These are phyloP conservation scores for Hypsizygus marmoreus DNA, from an alignment of 768 basidiomycete genomes.

Conservation along the genomic window DNA sequence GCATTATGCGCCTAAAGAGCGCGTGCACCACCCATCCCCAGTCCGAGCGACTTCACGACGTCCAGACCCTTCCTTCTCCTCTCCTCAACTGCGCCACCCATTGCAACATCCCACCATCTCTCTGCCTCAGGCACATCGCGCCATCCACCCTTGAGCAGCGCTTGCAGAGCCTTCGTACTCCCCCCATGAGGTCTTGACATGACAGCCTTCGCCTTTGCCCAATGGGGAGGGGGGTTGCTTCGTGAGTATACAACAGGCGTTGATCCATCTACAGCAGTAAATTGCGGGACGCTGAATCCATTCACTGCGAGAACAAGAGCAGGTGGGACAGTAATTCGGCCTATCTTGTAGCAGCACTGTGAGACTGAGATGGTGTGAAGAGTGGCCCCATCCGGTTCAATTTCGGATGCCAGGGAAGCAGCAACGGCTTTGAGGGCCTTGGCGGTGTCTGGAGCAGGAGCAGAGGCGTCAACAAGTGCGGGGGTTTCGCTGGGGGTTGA, in stretches of 20 bases:
- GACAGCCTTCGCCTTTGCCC: constrained; percentile 39
- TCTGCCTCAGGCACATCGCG: constrained; percentile 54
- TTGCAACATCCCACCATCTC: constrained; percentile 71
- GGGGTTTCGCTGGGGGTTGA: constrained; percentile 23
- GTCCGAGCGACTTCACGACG: constrained; percentile 33
- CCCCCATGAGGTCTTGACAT: constrained; percentile 35
- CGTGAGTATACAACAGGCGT: constrained; percentile 43
- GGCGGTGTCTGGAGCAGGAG: constrained; percentile 21
- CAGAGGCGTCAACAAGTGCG: constrained; percentile 7
- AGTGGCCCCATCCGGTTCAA: constrained; percentile 55
- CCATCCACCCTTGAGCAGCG: constrained; percentile 64
- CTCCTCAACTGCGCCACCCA: constrained; percentile 50
- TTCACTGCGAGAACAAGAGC: constrained; percentile 58
- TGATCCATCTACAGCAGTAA: constrained; percentile 15
- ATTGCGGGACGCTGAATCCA: constrained; percentile 47
- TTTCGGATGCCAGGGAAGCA: constrained; percentile 29
- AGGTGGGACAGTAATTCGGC: constrained; percentile 75
- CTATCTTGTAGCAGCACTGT: constrained; percentile 68
- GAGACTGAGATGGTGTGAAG: constrained; percentile 67
- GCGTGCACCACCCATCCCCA: constrained; percentile 37
- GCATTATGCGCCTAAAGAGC: constrained; percentile 5
- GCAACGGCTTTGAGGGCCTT: constrained; percentile 34
- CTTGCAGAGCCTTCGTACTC: constrained; percentile 39
- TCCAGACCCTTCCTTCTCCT: constrained; percentile 35
- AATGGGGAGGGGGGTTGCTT: constrained; percentile 50